Evolutionary conservation across 2,329 filamentous ascomycete species (phyloP), one percentile per base, ranked within the genome.

Genomic region (Cordyceps tenuipes): DNA sequence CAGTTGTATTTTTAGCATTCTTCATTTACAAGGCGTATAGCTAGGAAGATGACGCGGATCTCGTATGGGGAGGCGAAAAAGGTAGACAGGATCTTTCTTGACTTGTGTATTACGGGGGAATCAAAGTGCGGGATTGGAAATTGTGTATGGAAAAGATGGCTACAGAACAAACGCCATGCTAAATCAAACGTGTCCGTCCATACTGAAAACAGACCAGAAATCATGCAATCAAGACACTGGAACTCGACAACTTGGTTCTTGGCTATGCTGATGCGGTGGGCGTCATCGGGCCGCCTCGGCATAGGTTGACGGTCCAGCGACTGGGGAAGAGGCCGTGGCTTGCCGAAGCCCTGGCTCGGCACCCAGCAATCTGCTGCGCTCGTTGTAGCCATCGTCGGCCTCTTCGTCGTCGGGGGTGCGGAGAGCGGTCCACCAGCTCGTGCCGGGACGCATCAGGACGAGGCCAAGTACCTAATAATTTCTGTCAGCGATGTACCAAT

Each of bases 361-460:
- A n/a, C 49, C 21, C 5, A 59, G 17, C 12, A 59, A 29, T 21
- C 57, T 59, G 31, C 49, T 59, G 8, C 31, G 41, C 49, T 59
- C 57, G 21, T 41, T 29, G 31, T 47, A 59, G 15, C 19, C n/a
- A 0, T 17, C 29, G 8, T 53, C 41, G 9, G 10, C 49, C 21
- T 53, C 57, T 4, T 31, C 41, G 7, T 53, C 41, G 10, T 61
- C 52, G 8, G 52, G 36, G 12, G 59, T 63, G n/a, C 66, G 59
- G 63, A 68, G 68, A 1, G 64, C 62, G 12, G 64, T 69, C 67
- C 69, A 72, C 70, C 71, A 72, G 13, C 61, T 65, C 2, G 65
- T 63, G 15, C 68, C 65, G 2, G 72, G 66, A 39, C 65, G 68
- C 60, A 68, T 68, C n/a, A 71, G 58, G 7, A 72, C 57, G 3